Evolutionary conservation across 2,329 filamentous ascomycete genomes (phyloP), one percentile per base, ranked within the genome.

Genomic region (Curvularia sp.): DNA sequence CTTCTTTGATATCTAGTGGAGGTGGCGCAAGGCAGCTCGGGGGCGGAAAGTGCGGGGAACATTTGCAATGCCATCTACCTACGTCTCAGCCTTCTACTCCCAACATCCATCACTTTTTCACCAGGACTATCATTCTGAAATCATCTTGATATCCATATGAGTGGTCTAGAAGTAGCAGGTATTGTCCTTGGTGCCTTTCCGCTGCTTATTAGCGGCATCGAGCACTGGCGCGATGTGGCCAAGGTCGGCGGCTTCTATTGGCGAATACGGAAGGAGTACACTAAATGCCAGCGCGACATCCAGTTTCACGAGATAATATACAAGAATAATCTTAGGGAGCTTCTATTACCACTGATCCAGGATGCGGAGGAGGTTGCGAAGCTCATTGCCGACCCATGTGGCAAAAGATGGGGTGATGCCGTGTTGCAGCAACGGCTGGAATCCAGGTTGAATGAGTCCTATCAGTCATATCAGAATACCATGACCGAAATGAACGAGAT

Each of bases 171-270:
- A 20, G 43, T 46, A 46, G 43, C 43, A 12, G 43, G 43, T 3
- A 12, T 31, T 8, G 26, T 46, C 8, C 43, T 46, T 46, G 43
- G 26, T 31, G 43, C 43, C 43, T 31, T 46, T 31, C 43, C 43
- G 26, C n/a, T 46, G n/a, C 43, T 46, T 10, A 30, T 46, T 5
- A 46, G 43, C 26, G 43, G 43, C 15, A 46, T 46, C 43, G 43
- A 46, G 26, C 43, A 46, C 4, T 46, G 43, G 43, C 43, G 26
- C 30, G 26, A 46, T 46, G 43, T 46, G 24, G 43, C 43, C 13
- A 46, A 46, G 43, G 43, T 46, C n/a, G 43, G 43, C 43, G 43
- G 43, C 43, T 46, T 46, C 9, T 46, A 30, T 18, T 46, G 43
- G 43, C 24, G 43, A 30, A 46, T 46, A 46, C 43, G 43, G 1